Conservation (phyloP, 106 monocot genomes). For the Phalaenopsis equestris region DNA sequence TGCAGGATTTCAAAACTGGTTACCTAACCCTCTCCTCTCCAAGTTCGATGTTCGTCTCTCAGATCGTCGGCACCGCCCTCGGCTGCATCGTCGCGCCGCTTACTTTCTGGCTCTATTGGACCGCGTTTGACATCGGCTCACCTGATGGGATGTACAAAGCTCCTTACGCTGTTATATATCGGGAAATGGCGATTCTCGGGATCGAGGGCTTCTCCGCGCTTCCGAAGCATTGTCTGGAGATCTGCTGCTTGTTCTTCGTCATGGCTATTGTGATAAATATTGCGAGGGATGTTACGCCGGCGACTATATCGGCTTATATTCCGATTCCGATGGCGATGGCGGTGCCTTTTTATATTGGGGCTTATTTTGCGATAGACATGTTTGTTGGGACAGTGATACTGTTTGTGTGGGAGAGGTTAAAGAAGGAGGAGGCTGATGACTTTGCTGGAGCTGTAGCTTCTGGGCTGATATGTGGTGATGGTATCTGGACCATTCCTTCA, state of each 20-base stretch:
- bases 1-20: slow-evolving; percentile 93
- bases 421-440: slow-evolving; percentile 55
- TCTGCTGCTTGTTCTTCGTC: slow-evolving; percentile 57
- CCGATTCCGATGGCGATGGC: slow-evolving; percentile 95
- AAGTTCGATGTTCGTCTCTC: slow-evolving; percentile 83
- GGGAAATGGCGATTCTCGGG: slow-evolving; percentile 85
- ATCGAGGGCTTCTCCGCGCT: slow-evolving; percentile 74
- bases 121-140: slow-evolving; percentile 68
- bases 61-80: slow-evolving; percentile 64
- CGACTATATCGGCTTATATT: slow-evolving; percentile 36
- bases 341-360: slow-evolving; percentile 81
- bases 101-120: slow-evolving; percentile 86
- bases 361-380: slow-evolving; percentile 90
- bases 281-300: slow-evolving; percentile 39
- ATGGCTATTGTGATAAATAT: slow-evolving; percentile 46
- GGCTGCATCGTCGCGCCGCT: slow-evolving; percentile 79
- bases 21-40: slow-evolving; percentile 79
- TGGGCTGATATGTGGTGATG: slow-evolving; percentile 90
- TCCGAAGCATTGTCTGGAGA: slow-evolving; percentile 67
- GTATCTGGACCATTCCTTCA: slow-evolving; percentile 94
- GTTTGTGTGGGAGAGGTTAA: slow-evolving; percentile 70
- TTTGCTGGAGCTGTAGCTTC: slow-evolving; percentile 76
- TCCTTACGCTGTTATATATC: slow-evolving; percentile 73
- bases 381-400: slow-evolving; percentile 73
- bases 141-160: slow-evolving; percentile 72